These are phyloP conservation scores for Gentiana macrophylla DNA, from an alignment of 257 asterid genomes.

Conservation along the genomic window DNA sequence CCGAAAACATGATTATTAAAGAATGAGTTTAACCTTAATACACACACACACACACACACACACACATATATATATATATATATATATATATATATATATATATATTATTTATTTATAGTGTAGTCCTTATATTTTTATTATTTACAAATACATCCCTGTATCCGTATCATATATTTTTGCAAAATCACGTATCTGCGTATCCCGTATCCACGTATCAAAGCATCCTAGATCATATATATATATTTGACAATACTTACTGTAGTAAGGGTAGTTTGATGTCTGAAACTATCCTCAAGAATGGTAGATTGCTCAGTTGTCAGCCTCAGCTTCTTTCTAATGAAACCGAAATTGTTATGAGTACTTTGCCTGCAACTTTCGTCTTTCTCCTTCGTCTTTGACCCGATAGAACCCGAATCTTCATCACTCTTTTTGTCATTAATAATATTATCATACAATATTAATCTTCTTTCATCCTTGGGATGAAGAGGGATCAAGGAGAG, in stretches of 20 bases:
- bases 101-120: too few relatives aligned
- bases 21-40: too few relatives aligned
- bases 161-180: too few relatives aligned
- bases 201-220: too few relatives aligned
- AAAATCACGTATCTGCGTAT: too few relatives aligned
- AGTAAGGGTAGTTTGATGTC: slow-evolving; percentile 26
- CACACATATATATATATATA: too few relatives aligned
- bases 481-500: slow-evolving; percentile 6
- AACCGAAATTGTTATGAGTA: background rate
- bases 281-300: slow-evolving; percentile 28
- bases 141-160: too few relatives aligned
- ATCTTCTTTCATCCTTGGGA: background rate
- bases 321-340: slow-evolving; percentile 25
- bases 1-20: too few relatives aligned
- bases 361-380: background rate
- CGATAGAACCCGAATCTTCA: slow-evolving; percentile 14
- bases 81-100: too few relatives aligned
- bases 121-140: too few relatives aligned
- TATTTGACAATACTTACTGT: slow-evolving; percentile 7
- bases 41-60: too few relatives aligned
- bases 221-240: too few relatives aligned
- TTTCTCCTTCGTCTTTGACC: background rate
- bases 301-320: slow-evolving; percentile 22
- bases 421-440: background rate
- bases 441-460: background rate